Conservation (phyloP, 371 early-diverging fungal species). For the Lichtheimia hyalospora region DNA sequence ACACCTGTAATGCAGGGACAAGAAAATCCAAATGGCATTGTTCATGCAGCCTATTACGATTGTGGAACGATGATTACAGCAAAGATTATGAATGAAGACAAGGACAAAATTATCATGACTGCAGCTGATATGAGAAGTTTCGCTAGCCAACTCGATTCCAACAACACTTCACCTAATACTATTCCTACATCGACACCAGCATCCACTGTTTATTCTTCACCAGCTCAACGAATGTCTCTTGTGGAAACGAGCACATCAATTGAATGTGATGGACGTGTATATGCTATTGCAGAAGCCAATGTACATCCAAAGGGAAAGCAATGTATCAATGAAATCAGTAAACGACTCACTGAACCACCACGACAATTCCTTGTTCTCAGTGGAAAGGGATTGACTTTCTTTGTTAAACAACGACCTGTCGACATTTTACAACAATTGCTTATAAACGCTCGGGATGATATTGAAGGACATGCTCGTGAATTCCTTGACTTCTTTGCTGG, state of each 20-base stretch:
- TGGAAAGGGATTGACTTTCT: conserved; percentile 61
- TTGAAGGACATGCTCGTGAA: conserved; percentile 37
- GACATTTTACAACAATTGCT: conserved; percentile 64
- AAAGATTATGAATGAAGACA: conserved; percentile 58
- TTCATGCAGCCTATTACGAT: conserved; percentile 64
- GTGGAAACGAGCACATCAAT: conserved; percentile 18
- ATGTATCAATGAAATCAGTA: conserved; percentile 56
- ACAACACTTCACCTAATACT: neutral
- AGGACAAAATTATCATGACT: conserved; percentile 62
- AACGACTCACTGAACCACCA: conserved; percentile 56
- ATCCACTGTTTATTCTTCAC: neutral
- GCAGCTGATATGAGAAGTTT: conserved; percentile 55
- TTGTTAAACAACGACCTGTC: conserved; percentile 74
- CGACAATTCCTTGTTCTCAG: conserved; percentile 75
- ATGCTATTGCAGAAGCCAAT: conserved; percentile 70
- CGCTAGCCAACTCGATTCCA: neutral
- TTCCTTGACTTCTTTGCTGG: conserved; percentile 55
- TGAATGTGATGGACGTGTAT: conserved; percentile 74
- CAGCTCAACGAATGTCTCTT: conserved; percentile 1
- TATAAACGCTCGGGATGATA: conserved; percentile 11
- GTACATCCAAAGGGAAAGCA: conserved; percentile 10
- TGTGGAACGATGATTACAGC: conserved; percentile 70
- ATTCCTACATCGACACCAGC: neutral
- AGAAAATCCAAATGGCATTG: conserved; percentile 7
- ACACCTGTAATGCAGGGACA: conserved; percentile 7